phyloP scores from a whole-genome alignment of 2,329 filamentous ascomycete genomes.

The Neospermospora avenae region DNA sequence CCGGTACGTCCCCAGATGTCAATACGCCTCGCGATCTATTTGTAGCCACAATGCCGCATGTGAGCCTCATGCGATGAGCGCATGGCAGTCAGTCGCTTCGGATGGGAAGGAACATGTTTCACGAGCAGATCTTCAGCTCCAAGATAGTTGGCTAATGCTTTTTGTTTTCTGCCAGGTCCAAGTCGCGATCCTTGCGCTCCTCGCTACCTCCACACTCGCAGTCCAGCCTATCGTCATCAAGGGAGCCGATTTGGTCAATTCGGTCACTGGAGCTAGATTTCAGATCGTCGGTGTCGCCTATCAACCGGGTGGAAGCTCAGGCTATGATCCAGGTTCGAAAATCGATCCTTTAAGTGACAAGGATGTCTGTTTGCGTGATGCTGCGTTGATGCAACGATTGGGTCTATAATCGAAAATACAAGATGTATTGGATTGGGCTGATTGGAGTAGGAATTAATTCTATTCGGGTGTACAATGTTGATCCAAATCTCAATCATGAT shows the following conservation, averaged over 20 bases:
- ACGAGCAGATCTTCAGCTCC: background rate
- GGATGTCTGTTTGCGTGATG: slow-evolving; percentile 59
- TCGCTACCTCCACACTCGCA: slow-evolving; percentile 45
- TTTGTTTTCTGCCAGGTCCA: slow-evolving; percentile 13
- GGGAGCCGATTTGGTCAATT: slow-evolving; percentile 58
- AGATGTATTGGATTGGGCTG: background rate
- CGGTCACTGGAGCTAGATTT: slow-evolving; percentile 55
- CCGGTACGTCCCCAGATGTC: slow-evolving; percentile 4
- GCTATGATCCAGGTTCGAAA: slow-evolving; percentile 52
- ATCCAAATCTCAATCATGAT: slow-evolving; percentile 64
- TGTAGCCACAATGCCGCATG: background rate
- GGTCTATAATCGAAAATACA: slow-evolving; percentile 29
- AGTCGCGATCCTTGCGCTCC: slow-evolving; percentile 28
- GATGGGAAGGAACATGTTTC: background rate
- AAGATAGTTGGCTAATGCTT: slow-evolving; percentile 1
- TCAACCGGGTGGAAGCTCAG: slow-evolving; percentile 63
- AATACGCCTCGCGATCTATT: slow-evolving; percentile 44
- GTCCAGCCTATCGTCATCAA: slow-evolving; percentile 55
- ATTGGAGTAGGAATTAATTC: slow-evolving; percentile 52
- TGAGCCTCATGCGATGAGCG: background rate
- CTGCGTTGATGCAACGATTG: slow-evolving; percentile 61
- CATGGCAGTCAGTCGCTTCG: background rate
- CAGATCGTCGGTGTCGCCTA: slow-evolving; percentile 67
- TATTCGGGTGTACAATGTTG: slow-evolving; percentile 67
- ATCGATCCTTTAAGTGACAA: slow-evolving; percentile 59